Conservation (phyloP, 768 basidiomycete species). For the Pulveroboletus frians region DNA sequence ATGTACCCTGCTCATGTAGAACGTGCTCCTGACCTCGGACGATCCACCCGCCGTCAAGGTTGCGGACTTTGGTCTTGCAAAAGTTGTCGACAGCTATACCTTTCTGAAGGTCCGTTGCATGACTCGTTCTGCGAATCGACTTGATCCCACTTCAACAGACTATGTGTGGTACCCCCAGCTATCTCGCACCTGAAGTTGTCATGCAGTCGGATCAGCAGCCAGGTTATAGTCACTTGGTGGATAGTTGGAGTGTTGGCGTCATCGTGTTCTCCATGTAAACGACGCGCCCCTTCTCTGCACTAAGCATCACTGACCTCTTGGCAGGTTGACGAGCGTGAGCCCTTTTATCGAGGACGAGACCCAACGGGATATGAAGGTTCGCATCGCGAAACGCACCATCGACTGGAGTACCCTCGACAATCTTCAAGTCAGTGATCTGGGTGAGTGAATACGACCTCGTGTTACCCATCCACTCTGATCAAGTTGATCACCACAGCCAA, state of each 20-base stretch:
- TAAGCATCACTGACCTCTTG: background rate
- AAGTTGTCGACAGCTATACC: slow-evolving; percentile 76
- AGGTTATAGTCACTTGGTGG: slow-evolving; percentile 86
- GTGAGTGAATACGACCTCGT: slow-evolving; percentile 32
- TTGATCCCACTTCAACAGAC: slow-evolving; percentile 43
- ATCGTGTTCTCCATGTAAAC: slow-evolving; percentile 88
- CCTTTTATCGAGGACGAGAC: slow-evolving; percentile 81
- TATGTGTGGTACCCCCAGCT: slow-evolving; percentile 94
- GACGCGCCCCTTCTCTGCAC: background rate
- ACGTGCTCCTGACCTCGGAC: slow-evolving; percentile 74
- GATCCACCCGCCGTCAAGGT: slow-evolving; percentile 75
- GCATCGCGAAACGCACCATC: slow-evolving; percentile 53
- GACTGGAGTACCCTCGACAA: slow-evolving; percentile 53
- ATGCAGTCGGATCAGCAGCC: slow-evolving; percentile 44
- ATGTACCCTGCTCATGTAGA: slow-evolving; percentile 37
- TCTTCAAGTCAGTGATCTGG: slow-evolving; percentile 37
- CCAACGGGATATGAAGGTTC: slow-evolving; percentile 52
- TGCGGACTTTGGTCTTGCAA: slow-evolving; percentile 95
- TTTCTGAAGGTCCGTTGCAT: slow-evolving; percentile 57
- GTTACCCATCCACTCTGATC: background rate
- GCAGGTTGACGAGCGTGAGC: slow-evolving; percentile 69
- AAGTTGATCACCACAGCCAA: slow-evolving; percentile 45
- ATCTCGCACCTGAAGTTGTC: slow-evolving; percentile 92
- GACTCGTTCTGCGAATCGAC: background rate
- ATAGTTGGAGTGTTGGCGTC: slow-evolving; percentile 95